phyloP scores from a whole-genome alignment of 352 stramenopile species.

The Globisporangium heterothallicum region DNA sequence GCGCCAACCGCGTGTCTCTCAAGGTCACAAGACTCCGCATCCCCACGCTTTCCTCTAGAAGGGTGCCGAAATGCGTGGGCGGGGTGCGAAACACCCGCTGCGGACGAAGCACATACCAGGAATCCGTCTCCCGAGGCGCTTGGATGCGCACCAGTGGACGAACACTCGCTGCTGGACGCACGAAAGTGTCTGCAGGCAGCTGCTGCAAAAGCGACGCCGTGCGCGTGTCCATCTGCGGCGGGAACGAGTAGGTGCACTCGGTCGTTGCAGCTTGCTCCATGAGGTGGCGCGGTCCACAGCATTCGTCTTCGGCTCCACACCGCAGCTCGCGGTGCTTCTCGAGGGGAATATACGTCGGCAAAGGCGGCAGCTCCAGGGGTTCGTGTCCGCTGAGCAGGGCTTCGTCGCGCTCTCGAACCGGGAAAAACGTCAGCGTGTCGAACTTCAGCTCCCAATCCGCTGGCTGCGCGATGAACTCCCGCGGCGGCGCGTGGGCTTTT shows the following conservation, averaged over 20 bases:
- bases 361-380: conserved; percentile 36
- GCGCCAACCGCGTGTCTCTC: conserved; percentile 9
- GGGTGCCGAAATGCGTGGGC: conserved; percentile 28
- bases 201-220: conserved; percentile 34
- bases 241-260: background rate
- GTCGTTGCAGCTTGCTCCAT: background rate
- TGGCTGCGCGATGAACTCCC: conserved; percentile 31
- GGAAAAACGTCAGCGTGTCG: conserved; percentile 57
- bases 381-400: conserved; percentile 64
- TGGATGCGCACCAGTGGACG: conserved; percentile 38
- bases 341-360: conserved; percentile 58
- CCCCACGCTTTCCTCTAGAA: conserved; percentile 32
- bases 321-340: conserved; percentile 33
- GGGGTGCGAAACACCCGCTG: conserved; percentile 41
- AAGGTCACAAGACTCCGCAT: conserved; percentile 30
- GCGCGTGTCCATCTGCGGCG: conserved; percentile 7
- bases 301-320: conserved; percentile 45
- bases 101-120: conserved; percentile 37
- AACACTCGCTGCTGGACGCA: conserved; percentile 42
- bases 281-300: conserved; percentile 7
- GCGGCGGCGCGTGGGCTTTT: conserved; percentile 26
- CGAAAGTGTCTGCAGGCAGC: conserved; percentile 41
- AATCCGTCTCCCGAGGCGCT: conserved; percentile 39
- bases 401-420: conserved; percentile 57
- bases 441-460: conserved; percentile 41